Evolutionary conservation across 75 land plant species (phyloP).

Genomic region (Cupressus sempervirens): DNA sequence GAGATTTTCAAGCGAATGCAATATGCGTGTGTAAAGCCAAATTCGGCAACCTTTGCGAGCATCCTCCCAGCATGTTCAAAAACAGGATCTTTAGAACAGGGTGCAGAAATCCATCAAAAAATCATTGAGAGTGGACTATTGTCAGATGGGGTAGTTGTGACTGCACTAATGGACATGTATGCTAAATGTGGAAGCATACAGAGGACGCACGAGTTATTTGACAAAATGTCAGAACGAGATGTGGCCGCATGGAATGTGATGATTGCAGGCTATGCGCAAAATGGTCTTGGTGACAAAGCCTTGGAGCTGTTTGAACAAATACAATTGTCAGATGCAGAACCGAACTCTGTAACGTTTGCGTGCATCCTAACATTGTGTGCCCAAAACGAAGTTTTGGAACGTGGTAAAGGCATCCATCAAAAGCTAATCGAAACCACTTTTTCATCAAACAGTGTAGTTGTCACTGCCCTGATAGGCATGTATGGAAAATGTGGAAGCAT

Average conservation of each 20-base stretch:
- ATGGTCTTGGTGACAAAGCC: constrained; percentile 13
- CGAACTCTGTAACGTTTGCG: constrained; percentile 8
- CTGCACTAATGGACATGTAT: not conserved
- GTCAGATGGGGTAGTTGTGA: too few relatives aligned
- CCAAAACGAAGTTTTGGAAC: not conserved
- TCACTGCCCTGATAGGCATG: constrained; percentile 15
- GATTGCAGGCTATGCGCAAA: constrained; percentile 14
- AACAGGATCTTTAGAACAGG: too few relatives aligned
- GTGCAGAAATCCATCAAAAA: too few relatives aligned
- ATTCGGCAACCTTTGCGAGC: constrained; percentile 24
- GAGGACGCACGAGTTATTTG: constrained; percentile 19
- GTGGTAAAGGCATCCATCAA: constrained; percentile 13
- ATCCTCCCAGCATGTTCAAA: constrained; percentile 28
- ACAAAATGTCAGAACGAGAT: constrained; percentile 21
- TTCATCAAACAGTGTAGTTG: not conserved
- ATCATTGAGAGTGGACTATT: too few relatives aligned
- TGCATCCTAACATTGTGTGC: constrained; percentile 14
- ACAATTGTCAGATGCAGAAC: not conserved
- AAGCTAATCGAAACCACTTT: not conserved
- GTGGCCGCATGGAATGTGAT: constrained; percentile 16
- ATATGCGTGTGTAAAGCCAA: not conserved
- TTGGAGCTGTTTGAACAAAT: not conserved
- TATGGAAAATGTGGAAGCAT: constrained; percentile 22
- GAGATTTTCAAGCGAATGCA: not conserved
- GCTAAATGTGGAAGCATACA: constrained; percentile 1